Percentiles rank a stretch among this genome's conserved stretches.
Evolutionary conservation across 371 early-diverging fungal species (phyloP).

Genomic region (Nematocida parisii): DNA sequence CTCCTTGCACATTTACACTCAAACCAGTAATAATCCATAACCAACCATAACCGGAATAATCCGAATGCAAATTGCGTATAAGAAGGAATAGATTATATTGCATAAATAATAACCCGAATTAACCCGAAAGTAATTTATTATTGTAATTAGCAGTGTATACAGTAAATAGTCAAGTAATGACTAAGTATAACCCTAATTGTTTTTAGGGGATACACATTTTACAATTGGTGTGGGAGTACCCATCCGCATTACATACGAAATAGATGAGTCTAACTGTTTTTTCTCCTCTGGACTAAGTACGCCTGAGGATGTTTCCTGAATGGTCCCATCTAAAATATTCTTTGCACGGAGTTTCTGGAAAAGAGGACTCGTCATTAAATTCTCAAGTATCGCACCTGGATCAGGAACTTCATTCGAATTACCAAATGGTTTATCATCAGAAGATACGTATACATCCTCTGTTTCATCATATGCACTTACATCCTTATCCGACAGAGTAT

Average conservation of each 20-base stretch:
- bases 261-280: not conserved
- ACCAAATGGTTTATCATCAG: not conserved
- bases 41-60: no score
- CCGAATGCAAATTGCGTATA: no score
- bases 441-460: not conserved
- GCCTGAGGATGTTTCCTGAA: not conserved
- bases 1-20: no score
- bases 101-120: no score
- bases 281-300: not conserved
- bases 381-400: conserved; percentile 1
- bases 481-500: not conserved
- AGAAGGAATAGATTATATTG: no score
- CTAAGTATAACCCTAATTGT: not conserved
- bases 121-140: no score
- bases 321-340: conserved; percentile 10
- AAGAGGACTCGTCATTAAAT: conserved; percentile 10
- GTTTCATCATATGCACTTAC: not conserved
- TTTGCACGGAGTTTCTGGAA: conserved; percentile 14
- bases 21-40: no score
- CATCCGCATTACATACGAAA: conserved; percentile 22
- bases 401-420: not conserved
- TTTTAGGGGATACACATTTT: not conserved
- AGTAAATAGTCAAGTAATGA: no score
- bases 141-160: no score
- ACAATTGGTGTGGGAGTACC: conserved; percentile 25